Percentiles rank a stretch among this genome's conserved stretches.
These are phyloP conservation scores for Candida morakotiae DNA, from an alignment of 805 yeast genomes.

Conservation along the genomic window DNA sequence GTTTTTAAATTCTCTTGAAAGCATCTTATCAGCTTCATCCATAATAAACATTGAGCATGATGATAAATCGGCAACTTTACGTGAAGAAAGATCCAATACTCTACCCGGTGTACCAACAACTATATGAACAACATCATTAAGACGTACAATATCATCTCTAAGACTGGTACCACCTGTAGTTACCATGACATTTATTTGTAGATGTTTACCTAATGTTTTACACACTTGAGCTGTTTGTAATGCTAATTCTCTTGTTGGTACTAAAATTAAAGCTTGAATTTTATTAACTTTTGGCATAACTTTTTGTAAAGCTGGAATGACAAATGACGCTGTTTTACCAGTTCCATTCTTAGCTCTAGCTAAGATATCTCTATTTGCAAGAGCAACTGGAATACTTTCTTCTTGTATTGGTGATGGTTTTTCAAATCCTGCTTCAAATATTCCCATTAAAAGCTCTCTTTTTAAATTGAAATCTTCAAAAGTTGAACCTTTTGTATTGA, in stretches of 20 bases:
- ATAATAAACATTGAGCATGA: constrained; percentile 85
- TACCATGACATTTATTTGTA: constrained; percentile 92
- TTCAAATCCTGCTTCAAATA: constrained; percentile 97
- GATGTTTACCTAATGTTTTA: constrained; percentile 89
- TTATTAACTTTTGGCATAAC: constrained; percentile 78
- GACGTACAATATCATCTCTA: constrained; percentile 89
- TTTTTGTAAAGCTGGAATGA: constrained; percentile 88
- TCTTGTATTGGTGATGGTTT: constrained; percentile 98
- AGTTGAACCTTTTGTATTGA: constrained; percentile 81
- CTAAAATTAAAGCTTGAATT: constrained; percentile 88
- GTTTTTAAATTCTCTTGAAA: constrained; percentile 82
- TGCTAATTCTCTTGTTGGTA: constrained; percentile 97
- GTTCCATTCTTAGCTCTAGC: constrained; percentile 99
- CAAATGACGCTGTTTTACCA: constrained; percentile 97
- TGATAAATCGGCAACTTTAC: constrained; percentile 81
- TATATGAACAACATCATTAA: constrained; percentile 89
- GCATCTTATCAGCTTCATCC: constrained; percentile 99
- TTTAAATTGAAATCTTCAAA: constrained; percentile 91
- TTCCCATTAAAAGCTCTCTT: constrained; percentile 95
- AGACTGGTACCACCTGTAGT: constrained; percentile 97
- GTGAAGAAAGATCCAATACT: constrained; percentile 87
- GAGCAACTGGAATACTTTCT: constrained; percentile 92
- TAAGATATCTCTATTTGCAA: constrained; percentile 90
- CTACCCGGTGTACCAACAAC: constrained; percentile 98
- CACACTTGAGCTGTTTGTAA: constrained; percentile 97